Evolutionary conservation across 345 rosid species (phyloP).

Genomic region (Barbarea vulgaris): DNA sequence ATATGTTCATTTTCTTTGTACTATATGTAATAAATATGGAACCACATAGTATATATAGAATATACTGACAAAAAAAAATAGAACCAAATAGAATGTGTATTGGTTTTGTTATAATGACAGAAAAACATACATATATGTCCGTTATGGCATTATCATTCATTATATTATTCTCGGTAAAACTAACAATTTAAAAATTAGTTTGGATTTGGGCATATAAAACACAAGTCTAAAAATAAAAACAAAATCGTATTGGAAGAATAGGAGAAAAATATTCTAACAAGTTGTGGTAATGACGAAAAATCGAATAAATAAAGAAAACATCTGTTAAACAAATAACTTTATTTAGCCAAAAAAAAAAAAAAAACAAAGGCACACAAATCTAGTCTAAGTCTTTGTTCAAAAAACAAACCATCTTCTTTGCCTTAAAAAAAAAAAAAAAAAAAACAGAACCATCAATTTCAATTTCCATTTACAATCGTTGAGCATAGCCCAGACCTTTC

Average conservation of each 20-base stretch:
- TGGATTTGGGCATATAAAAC: background rate
- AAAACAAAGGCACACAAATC: slow-evolving; percentile 41
- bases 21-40: background rate
- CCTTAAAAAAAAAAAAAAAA: slow-evolving; percentile 9
- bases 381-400: slow-evolving; percentile 37
- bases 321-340: slow-evolving; percentile 32
- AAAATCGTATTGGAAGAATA: background rate
- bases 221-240: slow-evolving; percentile 3
- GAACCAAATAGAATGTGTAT: background rate
- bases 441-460: slow-evolving; percentile 33
- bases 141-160: background rate
- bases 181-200: background rate
- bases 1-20: background rate
- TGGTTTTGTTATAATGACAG: background rate
- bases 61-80: no score
- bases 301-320: slow-evolving; percentile 5
- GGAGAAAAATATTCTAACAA: slow-evolving; percentile 18
- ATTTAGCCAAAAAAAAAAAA: slow-evolving; percentile 16
- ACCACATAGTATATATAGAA: no score
- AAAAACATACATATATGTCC: background rate
- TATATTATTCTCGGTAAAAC: background rate
- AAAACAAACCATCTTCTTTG: slow-evolving; percentile 29
- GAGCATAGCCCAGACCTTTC: slow-evolving; percentile 28
- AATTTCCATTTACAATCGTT: slow-evolving; percentile 23
- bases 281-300: slow-evolving; percentile 23